These are phyloP conservation scores for Gloeophyllum trabeum DNA, from an alignment of 768 basidiomycete species.

Conservation along the genomic window DNA sequence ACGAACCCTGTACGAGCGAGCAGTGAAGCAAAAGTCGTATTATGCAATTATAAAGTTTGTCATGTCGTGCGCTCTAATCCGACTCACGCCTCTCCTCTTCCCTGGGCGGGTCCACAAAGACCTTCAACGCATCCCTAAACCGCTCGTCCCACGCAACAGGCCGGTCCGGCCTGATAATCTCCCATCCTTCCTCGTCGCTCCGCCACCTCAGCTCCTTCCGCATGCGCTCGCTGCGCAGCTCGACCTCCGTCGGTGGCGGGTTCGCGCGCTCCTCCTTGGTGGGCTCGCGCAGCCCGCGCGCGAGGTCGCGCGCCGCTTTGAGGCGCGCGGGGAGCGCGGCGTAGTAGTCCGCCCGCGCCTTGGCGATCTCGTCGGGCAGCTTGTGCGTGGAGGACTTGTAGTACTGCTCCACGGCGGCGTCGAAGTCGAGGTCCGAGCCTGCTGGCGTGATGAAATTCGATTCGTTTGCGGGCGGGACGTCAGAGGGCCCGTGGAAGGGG, in stretches of 20 bases:
- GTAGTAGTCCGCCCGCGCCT: conserved; percentile 71
- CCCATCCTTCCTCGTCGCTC: conserved; percentile 70
- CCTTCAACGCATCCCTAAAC: conserved; percentile 45
- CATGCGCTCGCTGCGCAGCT: conserved; percentile 77
- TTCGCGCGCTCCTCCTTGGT: conserved; percentile 73
- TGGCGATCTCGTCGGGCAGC: conserved; percentile 47
- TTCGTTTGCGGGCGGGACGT: conserved; percentile 13
- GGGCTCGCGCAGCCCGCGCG: conserved; percentile 65
- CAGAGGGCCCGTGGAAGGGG: conserved; percentile 31
- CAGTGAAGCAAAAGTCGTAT: conserved; percentile 3
- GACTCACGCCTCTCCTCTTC: conserved; percentile 2
- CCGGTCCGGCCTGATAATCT: conserved; percentile 52
- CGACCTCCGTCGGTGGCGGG: conserved; percentile 81
- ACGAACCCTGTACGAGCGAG: too few species aligned
- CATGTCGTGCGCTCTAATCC: conserved; percentile 2
- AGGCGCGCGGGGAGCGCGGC: conserved; percentile 55
- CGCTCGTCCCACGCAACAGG: conserved; percentile 70
- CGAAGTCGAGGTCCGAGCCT: conserved; percentile 62
- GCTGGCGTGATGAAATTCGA: conserved; percentile 8
- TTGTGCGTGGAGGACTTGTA: conserved; percentile 52
- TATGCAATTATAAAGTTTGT: conserved; percentile 4
- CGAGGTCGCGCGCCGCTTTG: conserved; percentile 61
- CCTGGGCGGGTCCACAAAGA: conserved; percentile 39
- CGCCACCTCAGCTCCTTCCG: conserved; percentile 87
- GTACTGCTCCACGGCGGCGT: conserved; percentile 49